Evolutionary conservation across 2,329 filamentous ascomycete species (phyloP).

Genomic region (Rachicladosporium sp.): DNA sequence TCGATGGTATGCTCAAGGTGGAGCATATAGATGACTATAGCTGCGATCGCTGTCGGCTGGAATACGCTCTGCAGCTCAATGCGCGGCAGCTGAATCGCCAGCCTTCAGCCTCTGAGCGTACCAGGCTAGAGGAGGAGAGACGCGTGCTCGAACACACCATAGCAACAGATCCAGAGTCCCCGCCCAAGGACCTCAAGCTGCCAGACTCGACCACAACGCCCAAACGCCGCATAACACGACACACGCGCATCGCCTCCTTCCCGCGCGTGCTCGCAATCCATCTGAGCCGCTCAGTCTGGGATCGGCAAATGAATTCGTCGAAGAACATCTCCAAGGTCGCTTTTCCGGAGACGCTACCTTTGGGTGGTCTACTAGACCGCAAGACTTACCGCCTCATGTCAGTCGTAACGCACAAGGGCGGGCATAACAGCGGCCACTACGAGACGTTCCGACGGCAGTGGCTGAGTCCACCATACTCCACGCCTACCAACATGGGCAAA

Average conservation of each 20-base stretch:
- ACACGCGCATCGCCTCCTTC: constrained; percentile 76
- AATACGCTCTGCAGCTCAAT: constrained; percentile 59
- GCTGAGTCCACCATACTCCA: constrained; percentile 66
- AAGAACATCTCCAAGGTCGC: constrained; percentile 93
- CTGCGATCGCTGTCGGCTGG: constrained; percentile 82
- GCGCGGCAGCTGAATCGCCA: constrained; percentile 46
- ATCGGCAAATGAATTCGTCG: constrained; percentile 55
- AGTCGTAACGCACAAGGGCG: constrained; percentile 87
- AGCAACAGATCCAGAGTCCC: constrained; percentile 66
- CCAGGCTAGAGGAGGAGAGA: constrained; percentile 44
- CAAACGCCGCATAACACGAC: constrained; percentile 71
- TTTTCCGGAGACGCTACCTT: constrained; percentile 74
- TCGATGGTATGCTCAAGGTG: constrained; percentile 86
- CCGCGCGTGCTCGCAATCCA: constrained; percentile 87
- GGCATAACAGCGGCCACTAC: constrained; percentile 92
- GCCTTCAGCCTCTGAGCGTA: constrained; percentile 32
- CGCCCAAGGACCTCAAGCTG: constrained; percentile 58
- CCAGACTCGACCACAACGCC: constrained; percentile 65
- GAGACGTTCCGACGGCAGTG: constrained; percentile 89
- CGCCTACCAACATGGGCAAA: constrained; percentile 63
- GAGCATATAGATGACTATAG: constrained; percentile 96
- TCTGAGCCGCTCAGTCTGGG: constrained; percentile 85
- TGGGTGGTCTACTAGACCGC: constrained; percentile 67
- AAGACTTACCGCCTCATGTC: constrained; percentile 75
- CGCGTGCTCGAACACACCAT: constrained; percentile 56